Evolutionary conservation across 768 basidiomycete species (phyloP), one percentile per base, ranked within the genome.

Genomic region (Amanita inopinata): DNA sequence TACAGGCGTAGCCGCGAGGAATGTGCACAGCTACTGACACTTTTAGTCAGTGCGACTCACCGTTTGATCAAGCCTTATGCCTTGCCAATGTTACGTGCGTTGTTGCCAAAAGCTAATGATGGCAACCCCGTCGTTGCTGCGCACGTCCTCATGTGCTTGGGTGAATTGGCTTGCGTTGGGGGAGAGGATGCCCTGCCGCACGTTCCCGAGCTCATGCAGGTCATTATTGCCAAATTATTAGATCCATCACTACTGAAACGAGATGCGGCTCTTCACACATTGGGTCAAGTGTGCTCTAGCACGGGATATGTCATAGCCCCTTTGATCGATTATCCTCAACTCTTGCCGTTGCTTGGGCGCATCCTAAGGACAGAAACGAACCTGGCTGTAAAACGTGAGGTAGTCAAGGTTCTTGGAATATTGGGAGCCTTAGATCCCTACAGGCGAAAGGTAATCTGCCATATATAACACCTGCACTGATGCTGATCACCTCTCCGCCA

Each of bases 381-480:
- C 8, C 73, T 71, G 52, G 62, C 67, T 9, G 81, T 91, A 8
- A 70, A 88, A 33, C 71, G 94, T 22, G 94, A 98, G 51, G 83
- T 94, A 11, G 83, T 98, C 42, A 87, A 93, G 57, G 93, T 96
- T 3, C 73, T 99, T 46, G 96, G 96, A 48, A 90, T 97, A 38
- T 72, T 99, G 12, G 96, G 96, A 36, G 96, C 96, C 4, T 63
- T 98, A 22, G 96, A 99, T 59, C 96, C 96, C 0, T 99, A 96
- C 60, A 74, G 83, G 54, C 80, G 93, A 50, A 92, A 94, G 77
- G 92, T 90, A 55, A 34, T 45, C n/a, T 42, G 20, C 32, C 19
- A 0, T 22, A 37, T 25, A 25, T 6, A 20, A n/a, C 22, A 20
- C 40, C 24, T 18, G 28, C 9, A 28, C 23, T 33, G 9, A 15